These are phyloP conservation scores for Trichosporon faecale DNA, from an alignment of 1,284 basidiomycete genomes.

Conservation along the genomic window DNA sequence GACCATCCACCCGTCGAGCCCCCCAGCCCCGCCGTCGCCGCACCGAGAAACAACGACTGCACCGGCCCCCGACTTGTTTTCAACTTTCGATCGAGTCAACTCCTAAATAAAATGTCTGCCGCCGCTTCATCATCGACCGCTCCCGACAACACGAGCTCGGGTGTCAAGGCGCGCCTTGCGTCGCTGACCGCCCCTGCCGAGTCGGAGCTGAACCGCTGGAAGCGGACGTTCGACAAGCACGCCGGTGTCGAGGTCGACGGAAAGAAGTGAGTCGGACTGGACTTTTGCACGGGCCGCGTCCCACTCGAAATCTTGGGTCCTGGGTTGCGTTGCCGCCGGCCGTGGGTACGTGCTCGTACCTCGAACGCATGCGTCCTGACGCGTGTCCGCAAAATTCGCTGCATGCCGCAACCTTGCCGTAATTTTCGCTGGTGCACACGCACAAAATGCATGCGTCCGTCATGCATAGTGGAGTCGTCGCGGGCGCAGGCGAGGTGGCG, in stretches of 20 bases:
- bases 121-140: not conserved
- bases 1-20: not conserved
- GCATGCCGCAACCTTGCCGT: not conserved
- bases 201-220: constrained; percentile 79
- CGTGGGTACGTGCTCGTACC: constrained; percentile 3
- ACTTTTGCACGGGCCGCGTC: not conserved
- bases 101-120: not conserved
- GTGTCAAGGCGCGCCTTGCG: not conserved
- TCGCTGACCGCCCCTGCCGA: constrained; percentile 67
- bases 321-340: not conserved
- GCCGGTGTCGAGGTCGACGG: constrained; percentile 68
- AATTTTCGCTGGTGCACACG: not conserved
- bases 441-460: not conserved
- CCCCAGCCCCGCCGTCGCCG: too few species aligned
- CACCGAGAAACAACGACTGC: not conserved
- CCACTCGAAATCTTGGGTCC: not conserved
- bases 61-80: not conserved
- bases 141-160: not conserved
- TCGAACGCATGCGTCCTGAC: not conserved
- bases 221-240: constrained; percentile 75
- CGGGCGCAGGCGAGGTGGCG: not conserved
- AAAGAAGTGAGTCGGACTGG: constrained; percentile 69
- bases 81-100: not conserved
- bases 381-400: constrained; percentile 4
- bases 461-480: not conserved